Conservation (phyloP, 805 yeast species). For the Candida orba region DNA sequence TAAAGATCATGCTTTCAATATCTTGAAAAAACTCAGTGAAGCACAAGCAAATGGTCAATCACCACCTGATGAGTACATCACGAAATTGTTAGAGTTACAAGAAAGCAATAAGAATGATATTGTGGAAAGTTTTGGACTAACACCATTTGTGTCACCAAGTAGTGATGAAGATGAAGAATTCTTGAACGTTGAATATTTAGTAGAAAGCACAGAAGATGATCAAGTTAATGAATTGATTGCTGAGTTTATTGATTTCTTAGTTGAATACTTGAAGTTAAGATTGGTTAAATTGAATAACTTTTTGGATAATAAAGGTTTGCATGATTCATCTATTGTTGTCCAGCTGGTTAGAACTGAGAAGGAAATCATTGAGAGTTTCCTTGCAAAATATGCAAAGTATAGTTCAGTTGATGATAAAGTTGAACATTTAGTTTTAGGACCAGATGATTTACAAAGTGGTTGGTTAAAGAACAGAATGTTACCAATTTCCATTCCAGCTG, state of each 20-base stretch:
- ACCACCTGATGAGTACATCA: constrained; percentile 8
- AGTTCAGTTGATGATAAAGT: constrained; percentile 9
- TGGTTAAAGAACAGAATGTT: constrained; percentile 19
- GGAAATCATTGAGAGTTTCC: constrained; percentile 8
- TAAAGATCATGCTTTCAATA: constrained; percentile 13
- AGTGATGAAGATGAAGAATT: constrained; percentile 10
- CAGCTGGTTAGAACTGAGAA: constrained; percentile 16
- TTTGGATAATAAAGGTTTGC: neutral
- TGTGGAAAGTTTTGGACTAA: constrained; percentile 15
- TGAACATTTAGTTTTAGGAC: constrained; percentile 14
- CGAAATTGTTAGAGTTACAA: constrained; percentile 12
- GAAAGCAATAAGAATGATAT: constrained; percentile 17
- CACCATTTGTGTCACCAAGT: constrained; percentile 14
- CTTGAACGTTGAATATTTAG: constrained; percentile 10
- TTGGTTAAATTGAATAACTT: constrained; percentile 2
- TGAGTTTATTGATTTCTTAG: constrained; percentile 15
- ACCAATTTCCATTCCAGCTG: constrained; percentile 15
- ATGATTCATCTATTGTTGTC: constrained; percentile 10
- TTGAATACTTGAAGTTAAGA: constrained; percentile 11
- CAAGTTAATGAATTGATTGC: constrained; percentile 16
- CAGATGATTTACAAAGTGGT: constrained; percentile 18
- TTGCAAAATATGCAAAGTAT: neutral
- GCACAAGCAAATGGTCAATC: neutral
- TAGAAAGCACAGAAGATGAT: constrained; percentile 13
- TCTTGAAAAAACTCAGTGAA: constrained; percentile 11